Conservation (phyloP, 73 alveolate genomes). For the Paramecium caudatum region DNA sequence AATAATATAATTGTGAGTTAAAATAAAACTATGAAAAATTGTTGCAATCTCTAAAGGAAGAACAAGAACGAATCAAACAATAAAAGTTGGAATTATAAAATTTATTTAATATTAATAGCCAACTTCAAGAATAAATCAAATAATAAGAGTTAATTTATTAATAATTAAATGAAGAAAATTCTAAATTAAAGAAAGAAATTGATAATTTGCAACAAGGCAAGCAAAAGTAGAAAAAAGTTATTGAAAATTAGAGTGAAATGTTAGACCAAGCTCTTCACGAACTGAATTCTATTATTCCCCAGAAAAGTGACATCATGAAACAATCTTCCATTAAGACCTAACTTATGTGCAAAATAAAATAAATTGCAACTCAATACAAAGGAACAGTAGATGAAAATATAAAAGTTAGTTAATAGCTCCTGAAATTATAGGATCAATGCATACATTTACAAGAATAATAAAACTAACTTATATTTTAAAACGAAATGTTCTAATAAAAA, state of each 20-base stretch:
- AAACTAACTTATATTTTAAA: not conserved
- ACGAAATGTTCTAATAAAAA: slow-evolving; percentile 6
- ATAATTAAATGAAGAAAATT: not conserved
- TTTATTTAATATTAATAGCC: not conserved
- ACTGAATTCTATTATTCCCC: not conserved
- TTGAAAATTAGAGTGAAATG: not conserved
- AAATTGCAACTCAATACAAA: not conserved
- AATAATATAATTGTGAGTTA: not conserved
- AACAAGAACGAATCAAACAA: not conserved
- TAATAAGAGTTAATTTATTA: not conserved
- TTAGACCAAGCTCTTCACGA: not conserved
- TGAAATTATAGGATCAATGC: not conserved
- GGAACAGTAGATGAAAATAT: not conserved
- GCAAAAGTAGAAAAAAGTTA: not conserved
- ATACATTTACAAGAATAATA: not conserved
- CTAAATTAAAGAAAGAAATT: not conserved
- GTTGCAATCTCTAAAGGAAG: not conserved
- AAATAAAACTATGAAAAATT: not conserved
- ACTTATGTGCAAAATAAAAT: not conserved
- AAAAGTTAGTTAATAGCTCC: not conserved
- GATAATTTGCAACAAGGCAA: not conserved
- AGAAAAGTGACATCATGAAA: not conserved
- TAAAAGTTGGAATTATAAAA: not conserved
- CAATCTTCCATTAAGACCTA: not conserved
- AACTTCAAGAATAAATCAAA: not conserved